Evolutionary conservation across 208 protist genomes (phyloP), one percentile per base, ranked within the genome.

Genomic region (Strigomonas galati): DNA sequence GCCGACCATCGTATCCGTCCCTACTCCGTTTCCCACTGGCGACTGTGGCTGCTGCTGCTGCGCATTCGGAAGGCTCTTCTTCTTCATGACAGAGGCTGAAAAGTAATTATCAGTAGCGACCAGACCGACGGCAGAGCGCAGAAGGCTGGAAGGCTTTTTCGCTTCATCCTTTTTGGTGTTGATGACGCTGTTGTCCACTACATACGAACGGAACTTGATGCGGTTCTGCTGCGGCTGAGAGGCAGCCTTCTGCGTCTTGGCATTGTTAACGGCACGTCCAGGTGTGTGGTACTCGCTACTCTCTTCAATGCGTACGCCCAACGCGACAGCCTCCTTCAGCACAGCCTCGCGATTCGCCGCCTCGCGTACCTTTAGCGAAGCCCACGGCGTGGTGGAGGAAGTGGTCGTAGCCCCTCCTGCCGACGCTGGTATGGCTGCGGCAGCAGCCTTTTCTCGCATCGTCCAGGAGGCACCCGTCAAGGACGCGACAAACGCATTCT

Each of bases 131-230:
- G 9, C 3, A 19, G 58, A 27, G 6, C 15, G 28, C 51, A 65
- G 24, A 51, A 35, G 23, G 28, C n/a, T 40, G 23, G 46, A 30
- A n/a, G 23, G 7, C 43, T 60, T 1, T 19, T 46, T 15, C 12
- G 40, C 5, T 15, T 17, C 40, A 1, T 19, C 40, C 9, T 1
- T 9, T 12, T 37, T 37, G 52, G 52, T 4, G 31, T 17, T 5
- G 23, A 43, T 15, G 21, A 24, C 1, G 31, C 14, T 28, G 23
- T 54, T 40, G 31, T 46, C 46, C 14, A 30, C 26, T 5, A 6
- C 26, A 37, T 49, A 52, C 27, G 63, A 31, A 37, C 63, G 48
- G 23, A 43, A 43, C 57, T 69, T 69, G 30, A 32, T 30, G n/a
- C 24, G 28, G 40, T 24, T 4, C 40, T 9, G 40, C 40, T 9